Evolutionary conservation across 2,329 filamentous ascomycete genomes (phyloP).

Genomic region (Pseudogymnoascus sp.): DNA sequence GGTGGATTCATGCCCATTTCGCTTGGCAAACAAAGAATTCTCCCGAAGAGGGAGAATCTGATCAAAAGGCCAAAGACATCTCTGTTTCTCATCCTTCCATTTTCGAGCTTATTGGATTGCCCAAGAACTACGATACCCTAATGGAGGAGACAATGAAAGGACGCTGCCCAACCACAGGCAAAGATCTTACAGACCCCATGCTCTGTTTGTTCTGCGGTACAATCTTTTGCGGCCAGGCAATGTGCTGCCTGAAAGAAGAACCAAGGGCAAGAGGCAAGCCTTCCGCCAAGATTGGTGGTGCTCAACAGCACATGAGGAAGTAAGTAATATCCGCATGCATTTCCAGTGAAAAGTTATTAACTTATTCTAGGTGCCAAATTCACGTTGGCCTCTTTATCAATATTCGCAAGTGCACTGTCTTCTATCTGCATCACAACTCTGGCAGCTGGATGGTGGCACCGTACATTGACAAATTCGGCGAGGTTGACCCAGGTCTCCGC

Average conservation of each 20-base stretch:
- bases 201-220: conserved; percentile 93
- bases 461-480: conserved; percentile 92
- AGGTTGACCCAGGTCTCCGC: conserved; percentile 84
- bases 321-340: conserved; percentile 39
- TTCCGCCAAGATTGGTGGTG: conserved; percentile 60
- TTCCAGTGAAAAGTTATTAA: conserved; percentile 20
- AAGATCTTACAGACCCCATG: conserved; percentile 82
- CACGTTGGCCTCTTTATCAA: conserved; percentile 94
- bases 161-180: conserved; percentile 80
- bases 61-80: conserved; percentile 10
- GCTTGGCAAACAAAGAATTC: neutral
- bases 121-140: conserved; percentile 82
- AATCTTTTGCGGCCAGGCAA: conserved; percentile 91
- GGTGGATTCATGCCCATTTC: conserved; percentile 63
- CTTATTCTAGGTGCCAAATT: conserved; percentile 61
- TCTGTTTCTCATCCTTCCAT: conserved; percentile 74
- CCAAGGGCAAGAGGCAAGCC: conserved; percentile 33
- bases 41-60: neutral
- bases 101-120: conserved; percentile 86
- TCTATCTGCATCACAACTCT: conserved; percentile 74
- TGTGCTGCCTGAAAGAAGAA: conserved; percentile 72
- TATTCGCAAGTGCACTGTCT: conserved; percentile 88
- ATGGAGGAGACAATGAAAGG: conserved; percentile 85
- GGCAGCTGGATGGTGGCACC: conserved; percentile 83
- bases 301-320: conserved; percentile 83